These are phyloP conservation scores for Zelonia costaricensis DNA, from an alignment of 208 protist species.

Conservation along the genomic window DNA sequence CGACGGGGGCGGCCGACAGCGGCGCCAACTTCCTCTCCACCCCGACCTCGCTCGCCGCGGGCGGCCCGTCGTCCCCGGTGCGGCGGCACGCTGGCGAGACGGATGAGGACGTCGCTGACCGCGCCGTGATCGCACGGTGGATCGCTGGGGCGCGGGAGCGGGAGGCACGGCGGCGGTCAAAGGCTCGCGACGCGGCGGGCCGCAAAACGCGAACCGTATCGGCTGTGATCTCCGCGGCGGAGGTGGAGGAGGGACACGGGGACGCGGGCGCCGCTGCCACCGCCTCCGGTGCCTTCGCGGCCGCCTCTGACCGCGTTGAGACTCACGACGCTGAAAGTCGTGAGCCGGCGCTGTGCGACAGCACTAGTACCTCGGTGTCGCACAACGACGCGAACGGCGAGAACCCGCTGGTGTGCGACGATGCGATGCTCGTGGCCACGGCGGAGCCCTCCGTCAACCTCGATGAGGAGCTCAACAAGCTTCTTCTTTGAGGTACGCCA, in stretches of 20 bases:
- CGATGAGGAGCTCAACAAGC: slow-evolving; percentile 63
- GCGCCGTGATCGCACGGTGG: slow-evolving; percentile 14
- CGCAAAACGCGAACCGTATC: background rate
- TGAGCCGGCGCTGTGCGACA: background rate
- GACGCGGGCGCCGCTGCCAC: no score
- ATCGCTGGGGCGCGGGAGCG: slow-evolving; percentile 1
- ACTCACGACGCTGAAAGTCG: no score
- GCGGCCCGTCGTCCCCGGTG: slow-evolving; percentile 1
- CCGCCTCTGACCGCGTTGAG: no score
- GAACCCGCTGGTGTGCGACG: background rate
- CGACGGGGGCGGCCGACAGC: background rate
- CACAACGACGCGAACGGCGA: background rate
- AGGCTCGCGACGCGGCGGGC: background rate
- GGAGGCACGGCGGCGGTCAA: background rate
- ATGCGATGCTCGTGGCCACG: background rate
- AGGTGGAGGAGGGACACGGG: no score
- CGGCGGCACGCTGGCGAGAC: slow-evolving; percentile 12
- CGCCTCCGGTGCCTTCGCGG: no score
- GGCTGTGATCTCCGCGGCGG: no score
- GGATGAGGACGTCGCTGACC: slow-evolving; percentile 18
- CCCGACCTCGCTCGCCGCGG: background rate
- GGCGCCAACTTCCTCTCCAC: background rate
- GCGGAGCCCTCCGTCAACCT: slow-evolving; percentile 45
- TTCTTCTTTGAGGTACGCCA: slow-evolving; percentile 35
- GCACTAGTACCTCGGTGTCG: slow-evolving; percentile 1